phyloP scores from a whole-genome alignment of 176 grass and related monocot genomes.

The Pontederia crassipes region DNA sequence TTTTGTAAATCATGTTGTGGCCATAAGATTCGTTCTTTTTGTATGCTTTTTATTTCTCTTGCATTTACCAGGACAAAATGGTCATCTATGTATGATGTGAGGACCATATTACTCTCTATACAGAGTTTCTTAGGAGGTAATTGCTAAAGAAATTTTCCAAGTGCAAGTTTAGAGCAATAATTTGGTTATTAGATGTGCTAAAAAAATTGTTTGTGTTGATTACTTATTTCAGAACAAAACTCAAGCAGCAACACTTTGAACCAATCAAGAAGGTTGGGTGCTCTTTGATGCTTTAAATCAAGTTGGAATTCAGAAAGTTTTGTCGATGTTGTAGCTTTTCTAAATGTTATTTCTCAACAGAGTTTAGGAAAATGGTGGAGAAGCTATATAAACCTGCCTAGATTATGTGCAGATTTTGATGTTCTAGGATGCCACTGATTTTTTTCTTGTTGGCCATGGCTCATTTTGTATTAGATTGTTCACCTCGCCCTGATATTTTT shows the following conservation, averaged over 20 bases:
- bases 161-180: neutral
- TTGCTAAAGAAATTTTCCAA: neutral
- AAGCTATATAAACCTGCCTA: slow-evolving; percentile 61
- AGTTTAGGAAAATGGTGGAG: slow-evolving; percentile 95
- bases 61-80: slow-evolving; percentile 74
- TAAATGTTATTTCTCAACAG: slow-evolving; percentile 20
- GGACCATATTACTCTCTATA: slow-evolving; percentile 90
- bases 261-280: slow-evolving; percentile 62
- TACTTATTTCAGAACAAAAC: slow-evolving; percentile 55
- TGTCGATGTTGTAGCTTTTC: neutral
- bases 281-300: neutral
- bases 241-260: slow-evolving; percentile 68
- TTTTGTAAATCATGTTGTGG: neutral
- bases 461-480: too few species aligned
- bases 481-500: too few species aligned
- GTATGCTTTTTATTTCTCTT: neutral
- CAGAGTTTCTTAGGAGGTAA: slow-evolving; percentile 87
- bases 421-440: too few species aligned
- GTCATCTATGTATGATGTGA: slow-evolving; percentile 93
- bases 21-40: neutral
- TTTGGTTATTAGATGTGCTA: neutral
- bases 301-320: neutral
- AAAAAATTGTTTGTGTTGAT: neutral
- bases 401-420: neutral
- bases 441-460: too few species aligned